Conservation (phyloP, 352 stramenopile species). For the Pythium rishiriense region DNA sequence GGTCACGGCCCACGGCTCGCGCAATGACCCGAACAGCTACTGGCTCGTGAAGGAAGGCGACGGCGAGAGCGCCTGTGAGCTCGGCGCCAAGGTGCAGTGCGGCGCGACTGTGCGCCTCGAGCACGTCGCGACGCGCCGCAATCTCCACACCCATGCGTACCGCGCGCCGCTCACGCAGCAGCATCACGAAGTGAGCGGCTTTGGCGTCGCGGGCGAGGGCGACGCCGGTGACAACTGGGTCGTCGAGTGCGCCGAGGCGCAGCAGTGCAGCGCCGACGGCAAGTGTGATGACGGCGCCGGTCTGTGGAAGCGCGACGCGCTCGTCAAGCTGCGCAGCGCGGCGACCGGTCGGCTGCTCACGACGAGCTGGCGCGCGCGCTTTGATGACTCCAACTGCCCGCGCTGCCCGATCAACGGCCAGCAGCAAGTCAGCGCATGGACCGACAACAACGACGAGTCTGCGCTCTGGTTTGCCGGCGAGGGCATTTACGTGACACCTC, state of each 20-base stretch:
- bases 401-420: slow-evolving; percentile 84
- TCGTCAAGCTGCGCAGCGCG: slow-evolving; percentile 67
- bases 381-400: slow-evolving; percentile 82
- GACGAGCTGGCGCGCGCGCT: slow-evolving; percentile 51
- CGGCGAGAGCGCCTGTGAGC: slow-evolving; percentile 37
- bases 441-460: slow-evolving; percentile 39
- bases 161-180: slow-evolving; percentile 58
- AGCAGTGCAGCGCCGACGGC: slow-evolving; percentile 68
- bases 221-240: slow-evolving; percentile 72
- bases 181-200: slow-evolving; percentile 76
- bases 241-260: slow-evolving; percentile 69
- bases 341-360: slow-evolving; percentile 51
- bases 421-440: slow-evolving; percentile 74
- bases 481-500: slow-evolving; percentile 69
- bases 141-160: slow-evolving; percentile 79
- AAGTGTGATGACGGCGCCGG: slow-evolving; percentile 67
- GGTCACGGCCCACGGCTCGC: slow-evolving; percentile 61
- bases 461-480: slow-evolving; percentile 81
- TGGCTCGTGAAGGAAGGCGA: slow-evolving; percentile 86
- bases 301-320: slow-evolving; percentile 72
- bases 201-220: slow-evolving; percentile 78
- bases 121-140: slow-evolving; percentile 72
- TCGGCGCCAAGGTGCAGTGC: slow-evolving; percentile 61
- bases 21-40: slow-evolving; percentile 85
- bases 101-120: slow-evolving; percentile 70